Evolutionary conservation across 805 yeast genomes (phyloP).

Genomic region (Blastobotrys peoriensis): DNA sequence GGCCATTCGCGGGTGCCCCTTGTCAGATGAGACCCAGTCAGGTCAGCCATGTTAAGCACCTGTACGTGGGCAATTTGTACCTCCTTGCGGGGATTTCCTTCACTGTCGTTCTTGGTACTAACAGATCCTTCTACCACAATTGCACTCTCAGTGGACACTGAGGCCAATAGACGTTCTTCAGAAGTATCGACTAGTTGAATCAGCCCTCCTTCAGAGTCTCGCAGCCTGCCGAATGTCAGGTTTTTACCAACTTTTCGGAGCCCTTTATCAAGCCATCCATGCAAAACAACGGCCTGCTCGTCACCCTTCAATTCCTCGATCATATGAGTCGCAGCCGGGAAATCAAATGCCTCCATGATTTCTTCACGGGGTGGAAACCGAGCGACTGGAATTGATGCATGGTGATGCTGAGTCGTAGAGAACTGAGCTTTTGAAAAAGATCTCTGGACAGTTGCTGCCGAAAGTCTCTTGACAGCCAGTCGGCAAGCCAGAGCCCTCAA

Average conservation of each 20-base stretch:
- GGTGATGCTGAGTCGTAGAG: too few species aligned
- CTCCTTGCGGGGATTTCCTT: conserved; percentile 42
- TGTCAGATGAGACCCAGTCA: conserved; percentile 63
- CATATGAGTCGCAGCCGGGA: conserved; percentile 22
- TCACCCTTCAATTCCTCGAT: neutral
- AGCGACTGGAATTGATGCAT: too few species aligned
- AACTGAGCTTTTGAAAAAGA: too few species aligned
- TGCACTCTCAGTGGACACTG: conserved; percentile 67
- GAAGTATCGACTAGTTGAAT: conserved; percentile 50
- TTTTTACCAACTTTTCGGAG: conserved; percentile 63
- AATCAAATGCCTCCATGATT: too few species aligned
- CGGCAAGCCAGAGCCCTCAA: too few species aligned
- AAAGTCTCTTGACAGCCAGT: too few species aligned
- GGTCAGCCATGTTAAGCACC: conserved; percentile 55
- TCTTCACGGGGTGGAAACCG: too few species aligned
- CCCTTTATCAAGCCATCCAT: conserved; percentile 80
- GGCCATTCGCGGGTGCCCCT: conserved; percentile 59
- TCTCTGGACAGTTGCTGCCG: too few species aligned
- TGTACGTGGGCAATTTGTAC: conserved; percentile 46
- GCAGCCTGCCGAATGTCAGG: conserved; percentile 63
- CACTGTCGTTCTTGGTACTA: conserved; percentile 30
- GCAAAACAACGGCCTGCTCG: conserved; percentile 37
- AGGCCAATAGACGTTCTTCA: conserved; percentile 38
- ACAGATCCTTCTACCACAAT: conserved; percentile 58
- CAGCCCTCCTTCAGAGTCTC: conserved; percentile 66